Evolutionary conservation across 495 filamentous ascomycete species (phyloP), one percentile per base, ranked within the genome.

Genomic region (Cercophora scortea): DNA sequence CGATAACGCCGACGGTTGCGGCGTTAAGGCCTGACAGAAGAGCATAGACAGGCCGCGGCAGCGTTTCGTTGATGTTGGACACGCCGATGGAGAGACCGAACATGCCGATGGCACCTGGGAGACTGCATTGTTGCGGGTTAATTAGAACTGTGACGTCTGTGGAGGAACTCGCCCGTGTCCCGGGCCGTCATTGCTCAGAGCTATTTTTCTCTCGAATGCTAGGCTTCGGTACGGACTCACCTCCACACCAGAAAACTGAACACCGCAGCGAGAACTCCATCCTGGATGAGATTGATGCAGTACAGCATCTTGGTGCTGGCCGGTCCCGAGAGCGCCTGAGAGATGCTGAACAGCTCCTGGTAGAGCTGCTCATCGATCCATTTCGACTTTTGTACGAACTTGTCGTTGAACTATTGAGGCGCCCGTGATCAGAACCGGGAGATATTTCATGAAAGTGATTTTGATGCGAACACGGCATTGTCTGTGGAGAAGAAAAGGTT

Each of bases 301-400:
- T 87, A 91, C 0, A 81, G 60, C 83, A 92, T 89, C 67, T 92
- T 92, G 15, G 87, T 90, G 61, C 81, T 86, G 1, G 63, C 88
- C 0, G 89, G 88, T 0, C 89, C 89, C 0, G 85, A 82, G 16
- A 91, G 78, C 12, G 83, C 82, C 64, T 91, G 88, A 44, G 80
- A 86, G 55, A 94, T 70, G 16, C 85, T 85, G 64, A 92, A 94
- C 13, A 91, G 76, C 60, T 94, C 88, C 68, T 90, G 85, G 67
- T 87, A 94, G 51, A 83, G 77, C 57, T 86, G 83, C 55, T 89
- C 86, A 65, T 90, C 82, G 41, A 91, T 82, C 88, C 88, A 93
- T 62, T 71, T 69, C 32, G 74, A 60, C 55, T 79, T 76, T 33
- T 79, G 67, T 3, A 91, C 87, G 62, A 90, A 93, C 43, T 76